Evolutionary conservation across 768 basidiomycete genomes (phyloP).

Genomic region (Rhizopogon vulgaris): DNA sequence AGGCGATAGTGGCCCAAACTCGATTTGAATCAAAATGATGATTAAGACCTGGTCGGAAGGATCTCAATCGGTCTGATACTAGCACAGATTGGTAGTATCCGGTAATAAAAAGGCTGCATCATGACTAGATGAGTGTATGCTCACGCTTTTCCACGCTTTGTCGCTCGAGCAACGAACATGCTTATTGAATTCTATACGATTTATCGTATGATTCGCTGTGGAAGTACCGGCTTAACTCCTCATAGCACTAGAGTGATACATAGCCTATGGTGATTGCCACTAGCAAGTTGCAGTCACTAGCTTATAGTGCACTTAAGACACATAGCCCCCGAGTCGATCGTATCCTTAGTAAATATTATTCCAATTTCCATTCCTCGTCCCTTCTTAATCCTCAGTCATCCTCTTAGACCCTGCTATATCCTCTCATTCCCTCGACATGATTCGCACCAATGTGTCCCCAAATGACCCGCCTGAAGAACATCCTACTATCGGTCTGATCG

Average conservation of each 20-base stretch:
- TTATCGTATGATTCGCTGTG: neutral
- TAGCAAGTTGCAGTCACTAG: neutral
- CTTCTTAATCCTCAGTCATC: too few relatives aligned
- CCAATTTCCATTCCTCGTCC: neutral
- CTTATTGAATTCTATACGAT: too few relatives aligned
- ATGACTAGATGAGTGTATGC: neutral
- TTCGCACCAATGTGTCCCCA: constrained; percentile 23
- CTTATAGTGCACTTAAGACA: too few relatives aligned
- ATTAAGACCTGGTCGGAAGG: too few relatives aligned
- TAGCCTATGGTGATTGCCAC: neutral
- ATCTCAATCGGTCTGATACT: too few relatives aligned
- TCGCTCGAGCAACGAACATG: too few relatives aligned
- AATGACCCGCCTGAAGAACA: constrained; percentile 41
- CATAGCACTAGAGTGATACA: neutral
- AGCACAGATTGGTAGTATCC: too few relatives aligned
- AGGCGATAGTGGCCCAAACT: too few relatives aligned
- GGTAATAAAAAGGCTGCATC: too few relatives aligned
- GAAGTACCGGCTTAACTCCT: neutral
- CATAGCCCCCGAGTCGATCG: neutral
- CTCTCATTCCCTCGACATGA: constrained; percentile 7
- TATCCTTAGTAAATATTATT: neutral
- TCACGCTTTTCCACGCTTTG: neutral
- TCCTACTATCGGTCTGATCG: constrained; percentile 84
- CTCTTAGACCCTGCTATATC: neutral
- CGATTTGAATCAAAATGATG: too few relatives aligned